phyloP scores from a whole-genome alignment of 1,284 basidiomycete species.

The Paramarasmius palmivorus region DNA sequence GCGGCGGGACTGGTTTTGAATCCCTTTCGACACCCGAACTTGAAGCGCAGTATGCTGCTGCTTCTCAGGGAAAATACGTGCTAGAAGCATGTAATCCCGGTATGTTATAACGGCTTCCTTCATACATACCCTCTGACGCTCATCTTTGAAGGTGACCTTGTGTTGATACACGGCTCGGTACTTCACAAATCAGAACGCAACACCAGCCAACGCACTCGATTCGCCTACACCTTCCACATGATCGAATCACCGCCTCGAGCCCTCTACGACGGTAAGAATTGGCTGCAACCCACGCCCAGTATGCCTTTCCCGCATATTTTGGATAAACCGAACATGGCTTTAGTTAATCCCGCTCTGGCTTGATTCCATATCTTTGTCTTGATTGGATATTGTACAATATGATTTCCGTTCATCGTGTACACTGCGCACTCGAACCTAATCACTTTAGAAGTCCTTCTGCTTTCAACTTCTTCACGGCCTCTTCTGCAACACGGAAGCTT shows the following conservation, averaged over 20 bases:
- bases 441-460: slow-evolving; percentile 28
- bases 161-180: slow-evolving; percentile 88
- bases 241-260: slow-evolving; percentile 70
- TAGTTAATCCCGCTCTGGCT: slow-evolving; percentile 12
- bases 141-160: slow-evolving; percentile 64
- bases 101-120: slow-evolving; percentile 25
- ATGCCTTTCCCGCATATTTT: slow-evolving; percentile 84
- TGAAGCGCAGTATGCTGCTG: slow-evolving; percentile 30
- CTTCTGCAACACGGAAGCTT: slow-evolving; percentile 39
- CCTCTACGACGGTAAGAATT: slow-evolving; percentile 78
- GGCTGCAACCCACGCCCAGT: slow-evolving; percentile 82
- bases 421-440: too few relatives aligned
- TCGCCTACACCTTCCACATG: slow-evolving; percentile 96
- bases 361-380: background rate
- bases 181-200: slow-evolving; percentile 89
- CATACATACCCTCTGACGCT: background rate
- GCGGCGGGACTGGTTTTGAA: slow-evolving; percentile 82
- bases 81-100: slow-evolving; percentile 79
- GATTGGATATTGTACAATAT: background rate
- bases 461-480: slow-evolving; percentile 34
- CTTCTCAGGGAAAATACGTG: slow-evolving; percentile 57
- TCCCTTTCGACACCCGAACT: slow-evolving; percentile 49
- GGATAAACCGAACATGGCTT: slow-evolving; percentile 26
- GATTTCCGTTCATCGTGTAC: background rate
- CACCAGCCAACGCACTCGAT: slow-evolving; percentile 70